Evolutionary conservation across 108 stramenopile genomes (phyloP).

Genomic region (Cyclotella cryptica): DNA sequence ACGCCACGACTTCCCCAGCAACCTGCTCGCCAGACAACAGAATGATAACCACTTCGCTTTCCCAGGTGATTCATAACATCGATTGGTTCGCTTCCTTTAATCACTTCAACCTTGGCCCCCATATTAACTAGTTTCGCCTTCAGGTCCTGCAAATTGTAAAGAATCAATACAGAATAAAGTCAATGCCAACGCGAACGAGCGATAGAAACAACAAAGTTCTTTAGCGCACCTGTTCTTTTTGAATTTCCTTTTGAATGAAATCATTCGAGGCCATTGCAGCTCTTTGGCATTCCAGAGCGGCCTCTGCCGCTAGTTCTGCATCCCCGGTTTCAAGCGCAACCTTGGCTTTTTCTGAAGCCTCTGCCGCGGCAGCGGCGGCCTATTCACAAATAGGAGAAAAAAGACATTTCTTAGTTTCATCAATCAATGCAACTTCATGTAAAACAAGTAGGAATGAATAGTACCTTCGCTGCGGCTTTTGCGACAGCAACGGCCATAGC

Average conservation of each 20-base stretch:
- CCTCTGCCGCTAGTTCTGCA: slow-evolving; percentile 80
- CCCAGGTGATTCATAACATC: slow-evolving; percentile 91
- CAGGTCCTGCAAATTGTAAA: slow-evolving; percentile 30
- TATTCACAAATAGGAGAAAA: background rate
- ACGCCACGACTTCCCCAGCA: slow-evolving; percentile 78
- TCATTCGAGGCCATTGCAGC: slow-evolving; percentile 72
- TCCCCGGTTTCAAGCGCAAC: slow-evolving; percentile 85
- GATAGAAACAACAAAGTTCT: background rate
- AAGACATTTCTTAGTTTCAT: background rate
- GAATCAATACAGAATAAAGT: background rate
- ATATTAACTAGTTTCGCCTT: slow-evolving; percentile 61
- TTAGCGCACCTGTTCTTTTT: slow-evolving; percentile 50
- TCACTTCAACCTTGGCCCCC: slow-evolving; percentile 76
- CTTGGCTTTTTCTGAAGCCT: slow-evolving; percentile 57
- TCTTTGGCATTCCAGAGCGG: slow-evolving; percentile 73
- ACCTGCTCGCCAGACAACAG: slow-evolving; percentile 89
- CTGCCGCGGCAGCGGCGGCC: slow-evolving; percentile 66
- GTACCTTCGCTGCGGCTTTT: slow-evolving; percentile 43
- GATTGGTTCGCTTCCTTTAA: slow-evolving; percentile 75
- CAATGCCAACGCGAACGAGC: background rate
- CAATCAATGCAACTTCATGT: background rate
- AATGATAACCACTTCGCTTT: slow-evolving; percentile 70
- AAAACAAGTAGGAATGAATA: background rate
- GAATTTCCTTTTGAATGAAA: slow-evolving; percentile 74
- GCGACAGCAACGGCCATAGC: slow-evolving; percentile 83